Percentiles rank a stretch among this genome's conserved stretches.
Evolutionary conservation across 257 asterid species (phyloP).

Genomic region (Gentiana straminea): DNA sequence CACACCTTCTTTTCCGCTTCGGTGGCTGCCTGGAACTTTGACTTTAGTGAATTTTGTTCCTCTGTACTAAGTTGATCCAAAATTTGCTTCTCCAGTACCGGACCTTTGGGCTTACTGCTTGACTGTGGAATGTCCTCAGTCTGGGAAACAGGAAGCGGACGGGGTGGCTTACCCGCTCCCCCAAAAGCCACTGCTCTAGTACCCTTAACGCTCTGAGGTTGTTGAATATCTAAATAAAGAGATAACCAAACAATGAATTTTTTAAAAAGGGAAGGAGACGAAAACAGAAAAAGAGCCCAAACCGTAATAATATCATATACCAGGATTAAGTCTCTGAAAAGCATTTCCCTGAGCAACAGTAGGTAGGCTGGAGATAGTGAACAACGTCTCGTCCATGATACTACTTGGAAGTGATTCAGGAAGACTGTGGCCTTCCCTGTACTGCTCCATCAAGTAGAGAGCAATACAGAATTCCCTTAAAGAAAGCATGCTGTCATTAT

Average conservation of each 20-base stretch:
- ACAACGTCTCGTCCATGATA: conserved; percentile 50
- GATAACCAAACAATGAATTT: background rate
- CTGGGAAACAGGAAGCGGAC: conserved; percentile 69
- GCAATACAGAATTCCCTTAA: conserved; percentile 85
- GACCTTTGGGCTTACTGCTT: conserved; percentile 68
- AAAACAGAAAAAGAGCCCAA: background rate
- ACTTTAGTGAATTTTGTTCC: conserved; percentile 74
- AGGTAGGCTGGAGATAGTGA: conserved; percentile 45
- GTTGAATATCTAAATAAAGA: conserved; percentile 46
- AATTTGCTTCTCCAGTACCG: conserved; percentile 85
- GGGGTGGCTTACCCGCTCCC: conserved; percentile 79
- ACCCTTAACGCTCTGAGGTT: conserved; percentile 45
- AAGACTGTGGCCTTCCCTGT: conserved; percentile 80
- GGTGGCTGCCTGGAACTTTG: conserved; percentile 81
- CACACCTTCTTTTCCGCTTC: conserved; percentile 96
- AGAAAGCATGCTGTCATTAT: conserved; percentile 93
- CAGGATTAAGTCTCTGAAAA: conserved; percentile 63
- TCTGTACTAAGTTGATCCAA: conserved; percentile 84
- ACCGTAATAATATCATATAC: conserved; percentile 18
- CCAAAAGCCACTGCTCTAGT: conserved; percentile 34
- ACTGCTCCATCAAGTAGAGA: conserved; percentile 91
- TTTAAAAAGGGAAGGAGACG: background rate
- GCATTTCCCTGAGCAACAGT: conserved; percentile 34
- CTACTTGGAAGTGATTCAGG: conserved; percentile 63
- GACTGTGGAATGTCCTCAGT: conserved; percentile 49